phyloP scores from a whole-genome alignment of 208 protist species.

The Trypanosoma grayi region DNA sequence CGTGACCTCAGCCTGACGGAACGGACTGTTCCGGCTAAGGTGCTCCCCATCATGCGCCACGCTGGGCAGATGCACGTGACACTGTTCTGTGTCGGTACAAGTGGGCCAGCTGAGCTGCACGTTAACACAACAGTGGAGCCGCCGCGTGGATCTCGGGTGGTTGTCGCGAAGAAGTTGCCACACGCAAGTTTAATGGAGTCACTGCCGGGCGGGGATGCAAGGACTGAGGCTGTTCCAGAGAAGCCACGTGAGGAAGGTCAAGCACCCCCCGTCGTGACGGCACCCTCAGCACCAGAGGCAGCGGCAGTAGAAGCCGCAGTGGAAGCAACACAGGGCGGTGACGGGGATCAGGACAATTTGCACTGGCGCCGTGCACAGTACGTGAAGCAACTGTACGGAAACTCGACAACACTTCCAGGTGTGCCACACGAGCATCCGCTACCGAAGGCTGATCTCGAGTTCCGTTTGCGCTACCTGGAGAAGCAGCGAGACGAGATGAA shows the following conservation, averaged over 20 bases:
- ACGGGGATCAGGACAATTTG: conserved; percentile 16
- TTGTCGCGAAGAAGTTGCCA: conserved; percentile 71
- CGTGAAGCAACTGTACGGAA: conserved; percentile 42
- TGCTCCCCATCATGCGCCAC: conserved; percentile 69
- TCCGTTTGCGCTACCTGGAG: conserved; percentile 73
- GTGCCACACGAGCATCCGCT: conserved; percentile 49
- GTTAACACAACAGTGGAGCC: conserved; percentile 14
- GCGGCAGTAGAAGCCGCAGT: not conserved
- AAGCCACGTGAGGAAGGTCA: not conserved
- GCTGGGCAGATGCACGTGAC: conserved; percentile 84
- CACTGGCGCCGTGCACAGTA: conserved; percentile 70
- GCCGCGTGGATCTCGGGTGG: conserved; percentile 35
- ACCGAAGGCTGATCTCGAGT: conserved; percentile 63
- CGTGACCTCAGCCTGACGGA: conserved; percentile 75
- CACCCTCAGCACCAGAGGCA: not conserved
- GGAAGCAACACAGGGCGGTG: not conserved
- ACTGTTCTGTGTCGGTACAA: conserved; percentile 71
- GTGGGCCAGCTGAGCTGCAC: not conserved
- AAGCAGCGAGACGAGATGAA: conserved; percentile 75
- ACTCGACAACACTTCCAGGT: conserved; percentile 29
- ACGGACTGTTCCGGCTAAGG: conserved; percentile 54
- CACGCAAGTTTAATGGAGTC: conserved; percentile 41
- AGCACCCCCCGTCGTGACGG: not conserved
- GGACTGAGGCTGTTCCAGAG: not conserved
- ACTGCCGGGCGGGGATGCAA: not conserved